Evolutionary conservation across 176 grass and related monocot genomes (phyloP).

Genomic region (Oryza australiensis): DNA sequence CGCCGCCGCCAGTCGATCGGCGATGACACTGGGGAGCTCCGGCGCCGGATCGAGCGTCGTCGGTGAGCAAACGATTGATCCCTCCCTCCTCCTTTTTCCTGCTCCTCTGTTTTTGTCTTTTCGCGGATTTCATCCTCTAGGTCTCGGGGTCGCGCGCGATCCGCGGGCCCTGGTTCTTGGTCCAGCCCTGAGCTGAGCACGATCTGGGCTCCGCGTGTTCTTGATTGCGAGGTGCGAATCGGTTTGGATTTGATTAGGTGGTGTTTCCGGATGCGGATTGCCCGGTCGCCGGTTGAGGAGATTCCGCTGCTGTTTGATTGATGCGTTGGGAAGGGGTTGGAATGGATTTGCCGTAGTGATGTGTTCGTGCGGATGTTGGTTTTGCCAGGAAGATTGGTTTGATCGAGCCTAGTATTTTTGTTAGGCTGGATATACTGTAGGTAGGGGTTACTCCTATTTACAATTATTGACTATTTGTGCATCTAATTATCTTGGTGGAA

Average conservation of each 20-base stretch:
- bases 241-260: background rate
- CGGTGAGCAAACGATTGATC: constrained; percentile 40
- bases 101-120: too few relatives aligned
- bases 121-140: background rate
- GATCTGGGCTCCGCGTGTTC: background rate
- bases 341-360: background rate
- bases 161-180: background rate
- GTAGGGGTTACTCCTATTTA: background rate
- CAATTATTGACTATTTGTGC: background rate
- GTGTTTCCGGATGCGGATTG: background rate
- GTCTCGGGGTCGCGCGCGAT: background rate
- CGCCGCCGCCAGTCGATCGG: background rate
- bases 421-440: background rate
- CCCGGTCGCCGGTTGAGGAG: background rate
- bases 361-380: background rate
- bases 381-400: background rate
- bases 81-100: background rate
- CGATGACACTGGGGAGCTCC: constrained; percentile 67
- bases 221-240: background rate
- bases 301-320: too few relatives aligned
- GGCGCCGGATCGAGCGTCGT: constrained; percentile 63
- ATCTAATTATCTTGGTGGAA: background rate
- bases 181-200: background rate
- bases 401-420: background rate
- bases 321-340: background rate